phyloP scores from a whole-genome alignment of 1,284 basidiomycete genomes.

The Pisolithus thermaeus region DNA sequence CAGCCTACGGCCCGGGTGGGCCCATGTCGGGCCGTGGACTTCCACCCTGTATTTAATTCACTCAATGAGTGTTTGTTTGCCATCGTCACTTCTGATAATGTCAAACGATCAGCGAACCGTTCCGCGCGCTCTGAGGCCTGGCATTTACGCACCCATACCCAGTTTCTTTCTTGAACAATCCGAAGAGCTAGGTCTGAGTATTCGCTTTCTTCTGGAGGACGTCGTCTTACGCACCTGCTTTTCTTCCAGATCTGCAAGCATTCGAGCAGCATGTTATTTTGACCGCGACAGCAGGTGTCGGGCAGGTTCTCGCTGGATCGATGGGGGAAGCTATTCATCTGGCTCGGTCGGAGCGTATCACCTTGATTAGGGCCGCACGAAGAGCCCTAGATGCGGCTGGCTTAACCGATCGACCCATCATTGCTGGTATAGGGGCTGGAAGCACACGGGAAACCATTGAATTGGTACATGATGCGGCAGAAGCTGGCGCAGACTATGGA shows the following conservation, averaged over 20 bases:
- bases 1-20: background rate
- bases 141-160: conserved; percentile 82
- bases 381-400: conserved; percentile 66
- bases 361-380: conserved; percentile 67
- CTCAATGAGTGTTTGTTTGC: background rate
- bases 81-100: background rate
- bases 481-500: conserved; percentile 76
- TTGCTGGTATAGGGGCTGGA: conserved; percentile 78
- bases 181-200: conserved; percentile 73
- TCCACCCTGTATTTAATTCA: background rate
- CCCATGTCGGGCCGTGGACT: background rate
- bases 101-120: conserved; percentile 13
- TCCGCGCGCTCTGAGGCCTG: conserved; percentile 59
- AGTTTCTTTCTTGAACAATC: conserved; percentile 74
- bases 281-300: conserved; percentile 68
- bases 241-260: conserved; percentile 55
- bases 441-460: conserved; percentile 79
- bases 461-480: conserved; percentile 68
- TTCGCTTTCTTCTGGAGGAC: background rate
- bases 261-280: conserved; percentile 73
- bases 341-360: conserved; percentile 63
- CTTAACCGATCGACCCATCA: conserved; percentile 57
- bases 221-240: conserved; percentile 2
- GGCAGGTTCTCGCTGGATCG: conserved; percentile 76
- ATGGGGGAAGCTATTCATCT: conserved; percentile 84